These are phyloP conservation scores for Cladosporium sp. DNA, from an alignment of 2,329 filamentous ascomycete species.

Conservation along the genomic window DNA sequence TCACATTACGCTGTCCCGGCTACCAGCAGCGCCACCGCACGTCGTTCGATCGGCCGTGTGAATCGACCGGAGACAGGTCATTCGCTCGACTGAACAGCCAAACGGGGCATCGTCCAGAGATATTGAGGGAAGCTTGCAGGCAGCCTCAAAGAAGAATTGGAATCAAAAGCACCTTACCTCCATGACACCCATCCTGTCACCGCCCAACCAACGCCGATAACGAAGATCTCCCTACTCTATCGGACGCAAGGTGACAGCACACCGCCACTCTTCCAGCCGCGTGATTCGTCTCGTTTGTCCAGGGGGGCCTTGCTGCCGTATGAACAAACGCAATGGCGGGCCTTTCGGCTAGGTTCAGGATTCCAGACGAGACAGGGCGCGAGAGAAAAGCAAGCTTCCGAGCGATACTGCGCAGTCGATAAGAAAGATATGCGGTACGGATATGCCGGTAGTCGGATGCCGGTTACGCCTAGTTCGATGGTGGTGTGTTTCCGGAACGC, in stretches of 20 bases:
- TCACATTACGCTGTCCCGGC: constrained; percentile 17
- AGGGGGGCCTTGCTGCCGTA: constrained; percentile 13
- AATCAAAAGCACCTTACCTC: constrained; percentile 22
- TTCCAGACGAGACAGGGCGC: constrained; percentile 15
- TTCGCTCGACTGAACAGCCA: not conserved
- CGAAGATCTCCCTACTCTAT: constrained; percentile 12
- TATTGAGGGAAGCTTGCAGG: not conserved
- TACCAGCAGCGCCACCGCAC: constrained; percentile 19
- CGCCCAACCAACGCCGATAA: constrained; percentile 8
- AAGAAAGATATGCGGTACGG: constrained; percentile 15
- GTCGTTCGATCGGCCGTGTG: not conserved
- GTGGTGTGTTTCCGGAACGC: constrained; percentile 15
- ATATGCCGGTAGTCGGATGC: constrained; percentile 14
- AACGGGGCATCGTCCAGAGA: constrained; percentile 9
- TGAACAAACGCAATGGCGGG: constrained; percentile 18
- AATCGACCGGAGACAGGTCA: not conserved
- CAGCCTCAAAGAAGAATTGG: constrained; percentile 4
- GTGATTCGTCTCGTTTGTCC: constrained; percentile 15
- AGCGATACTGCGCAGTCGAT: constrained; percentile 14
- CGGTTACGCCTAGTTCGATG: constrained; percentile 10
- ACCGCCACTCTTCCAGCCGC: constrained; percentile 17
- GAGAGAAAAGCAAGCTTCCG: constrained; percentile 17
- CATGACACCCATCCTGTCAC: constrained; percentile 21
- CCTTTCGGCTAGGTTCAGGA: constrained; percentile 7
- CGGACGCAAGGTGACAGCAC: constrained; percentile 17